Conservation (phyloP, 768 basidiomycete species). For the Xanthoconium purpureum region DNA sequence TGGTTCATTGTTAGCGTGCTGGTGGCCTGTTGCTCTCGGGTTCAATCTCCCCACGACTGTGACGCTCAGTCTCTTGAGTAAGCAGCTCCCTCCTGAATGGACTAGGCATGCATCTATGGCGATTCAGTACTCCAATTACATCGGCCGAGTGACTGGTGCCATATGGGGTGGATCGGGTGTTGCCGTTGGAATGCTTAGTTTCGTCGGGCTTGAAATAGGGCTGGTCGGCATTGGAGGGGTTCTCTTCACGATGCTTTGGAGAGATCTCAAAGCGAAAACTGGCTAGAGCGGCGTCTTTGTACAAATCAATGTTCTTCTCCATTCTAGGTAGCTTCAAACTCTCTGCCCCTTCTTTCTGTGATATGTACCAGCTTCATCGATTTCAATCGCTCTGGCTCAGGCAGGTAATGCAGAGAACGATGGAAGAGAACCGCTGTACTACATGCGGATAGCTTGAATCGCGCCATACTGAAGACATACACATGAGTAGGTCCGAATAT, state of each 20-base stretch:
- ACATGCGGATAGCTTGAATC: background rate
- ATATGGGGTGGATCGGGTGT: conserved; percentile 66
- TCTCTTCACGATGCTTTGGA: conserved; percentile 58
- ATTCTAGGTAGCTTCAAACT: background rate
- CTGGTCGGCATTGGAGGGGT: conserved; percentile 56
- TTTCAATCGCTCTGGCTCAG: background rate
- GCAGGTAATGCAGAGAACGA: conserved; percentile 3
- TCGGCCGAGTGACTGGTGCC: conserved; percentile 62
- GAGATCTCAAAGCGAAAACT: conserved; percentile 59
- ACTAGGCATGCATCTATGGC: conserved; percentile 53
- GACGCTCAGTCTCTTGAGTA: conserved; percentile 63
- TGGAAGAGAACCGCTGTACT: background rate
- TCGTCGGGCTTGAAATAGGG: conserved; percentile 56
- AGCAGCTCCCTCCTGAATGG: conserved; percentile 64
- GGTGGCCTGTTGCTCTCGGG: conserved; percentile 57
- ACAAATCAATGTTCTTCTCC: background rate
- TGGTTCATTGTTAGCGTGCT: conserved; percentile 43
- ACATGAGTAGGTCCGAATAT: background rate
- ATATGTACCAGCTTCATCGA: background rate
- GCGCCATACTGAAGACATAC: background rate
- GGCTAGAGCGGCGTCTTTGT: conserved; percentile 37
- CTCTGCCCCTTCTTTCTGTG: background rate
- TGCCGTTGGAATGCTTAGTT: conserved; percentile 53
- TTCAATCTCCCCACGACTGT: conserved; percentile 73
- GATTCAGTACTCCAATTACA: conserved; percentile 69